Evolutionary conservation across 164 flowering plant species (phyloP).

Genomic region (Aristolochia californica): DNA sequence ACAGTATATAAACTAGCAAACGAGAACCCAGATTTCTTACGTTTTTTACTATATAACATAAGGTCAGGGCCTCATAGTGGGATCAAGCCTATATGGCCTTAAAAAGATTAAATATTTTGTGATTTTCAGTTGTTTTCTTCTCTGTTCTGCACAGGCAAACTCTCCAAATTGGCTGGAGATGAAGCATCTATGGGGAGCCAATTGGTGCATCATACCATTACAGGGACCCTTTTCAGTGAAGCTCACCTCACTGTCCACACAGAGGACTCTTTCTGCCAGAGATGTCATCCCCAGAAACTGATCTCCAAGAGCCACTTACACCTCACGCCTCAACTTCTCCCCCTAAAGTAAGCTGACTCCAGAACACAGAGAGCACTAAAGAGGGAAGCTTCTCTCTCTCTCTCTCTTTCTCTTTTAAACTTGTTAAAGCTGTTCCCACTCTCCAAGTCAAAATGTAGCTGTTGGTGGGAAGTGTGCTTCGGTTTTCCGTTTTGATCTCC

Average conservation of each 20-base stretch:
- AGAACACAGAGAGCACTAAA: background rate
- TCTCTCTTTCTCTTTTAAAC: too few relatives aligned
- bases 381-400: too few relatives aligned
- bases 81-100: too few relatives aligned
- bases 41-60: too few relatives aligned
- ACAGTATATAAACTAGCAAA: too few relatives aligned
- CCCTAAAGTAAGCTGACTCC: background rate
- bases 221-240: conserved; percentile 86
- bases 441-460: conserved; percentile 5
- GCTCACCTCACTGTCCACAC: conserved; percentile 56
- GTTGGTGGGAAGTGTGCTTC: conserved; percentile 6
- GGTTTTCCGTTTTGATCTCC: too few relatives aligned
- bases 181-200: conserved; percentile 97
- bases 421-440: background rate
- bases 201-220: conserved; percentile 68
- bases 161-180: conserved; percentile 66
- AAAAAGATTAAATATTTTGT: too few relatives aligned
- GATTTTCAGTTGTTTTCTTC: background rate
- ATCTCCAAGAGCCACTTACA: conserved; percentile 85
- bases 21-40: too few relatives aligned
- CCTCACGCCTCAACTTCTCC: conserved; percentile 81
- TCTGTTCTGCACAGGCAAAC: conserved; percentile 51
- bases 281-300: conserved; percentile 86
- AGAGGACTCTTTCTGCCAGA: conserved; percentile 58
- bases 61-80: too few relatives aligned